Evolutionary conservation across 1,284 basidiomycete genomes (phyloP).

Genomic region (Neonothopanus nambi): DNA sequence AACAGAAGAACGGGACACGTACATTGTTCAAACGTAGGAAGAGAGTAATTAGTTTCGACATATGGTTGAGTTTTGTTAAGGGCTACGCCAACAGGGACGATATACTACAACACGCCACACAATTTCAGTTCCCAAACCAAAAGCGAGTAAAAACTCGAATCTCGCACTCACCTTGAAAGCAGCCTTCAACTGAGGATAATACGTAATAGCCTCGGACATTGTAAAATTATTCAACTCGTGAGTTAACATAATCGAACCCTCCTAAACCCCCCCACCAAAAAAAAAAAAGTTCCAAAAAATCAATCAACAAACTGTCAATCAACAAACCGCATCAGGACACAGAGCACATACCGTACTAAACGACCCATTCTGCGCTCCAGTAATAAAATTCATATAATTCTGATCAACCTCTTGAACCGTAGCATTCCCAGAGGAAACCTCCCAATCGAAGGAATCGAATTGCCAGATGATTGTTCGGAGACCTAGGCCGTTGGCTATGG

Average conservation of each 20-base stretch:
- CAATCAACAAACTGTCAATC: too few relatives aligned
- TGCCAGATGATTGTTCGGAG: conserved; percentile 66
- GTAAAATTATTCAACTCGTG: conserved; percentile 29
- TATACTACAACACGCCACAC: conserved; percentile 31
- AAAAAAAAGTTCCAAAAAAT: too few relatives aligned
- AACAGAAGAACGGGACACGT: too few relatives aligned
- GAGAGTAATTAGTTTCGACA: conserved; percentile 39
- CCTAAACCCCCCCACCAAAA: too few relatives aligned
- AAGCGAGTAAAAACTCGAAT: background rate
- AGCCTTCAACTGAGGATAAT: conserved; percentile 31
- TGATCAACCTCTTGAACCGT: conserved; percentile 41
- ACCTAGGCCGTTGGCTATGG: conserved; percentile 60
- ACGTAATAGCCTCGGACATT: conserved; percentile 26
- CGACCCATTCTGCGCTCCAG: conserved; percentile 36
- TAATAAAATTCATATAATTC: conserved; percentile 43
- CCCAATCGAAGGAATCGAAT: conserved; percentile 75
- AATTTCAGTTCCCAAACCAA: background rate
- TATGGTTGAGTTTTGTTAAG: conserved; percentile 50
- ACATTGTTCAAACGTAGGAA: conserved; percentile 49
- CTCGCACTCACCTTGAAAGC: conserved; percentile 41
- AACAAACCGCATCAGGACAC: too few relatives aligned
- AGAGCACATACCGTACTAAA: conserved; percentile 34
- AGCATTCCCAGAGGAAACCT: conserved; percentile 46
- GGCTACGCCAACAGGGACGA: conserved; percentile 50
- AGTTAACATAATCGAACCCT: conserved; percentile 46